A percentile compares a stretch with the other conserved stretches of the same genome.
Evolutionary conservation across 1,284 basidiomycete genomes (phyloP).

Genomic region (Malassezia vespertilionis): DNA sequence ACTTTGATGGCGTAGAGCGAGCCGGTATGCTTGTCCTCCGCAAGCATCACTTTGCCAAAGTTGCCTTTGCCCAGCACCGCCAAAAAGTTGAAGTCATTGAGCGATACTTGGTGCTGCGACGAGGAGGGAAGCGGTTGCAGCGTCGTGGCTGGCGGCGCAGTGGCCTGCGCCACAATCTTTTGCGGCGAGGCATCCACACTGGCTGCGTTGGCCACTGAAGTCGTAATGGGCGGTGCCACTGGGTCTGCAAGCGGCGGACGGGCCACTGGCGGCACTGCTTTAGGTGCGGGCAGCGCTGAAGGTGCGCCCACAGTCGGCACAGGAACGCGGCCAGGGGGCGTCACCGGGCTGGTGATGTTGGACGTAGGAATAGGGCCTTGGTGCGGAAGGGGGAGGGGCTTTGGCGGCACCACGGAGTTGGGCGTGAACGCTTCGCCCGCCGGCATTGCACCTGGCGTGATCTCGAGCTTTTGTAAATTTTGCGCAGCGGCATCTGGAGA

Average conservation of each 20-base stretch:
- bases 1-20: conserved; percentile 98
- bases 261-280: neutral
- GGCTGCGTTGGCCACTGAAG: neutral
- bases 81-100: conserved; percentile 98
- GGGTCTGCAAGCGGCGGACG: neutral
- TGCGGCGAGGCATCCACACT: conserved; percentile 1
- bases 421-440: neutral
- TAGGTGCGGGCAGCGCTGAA: neutral
- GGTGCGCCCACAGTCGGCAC: conserved; percentile 18
- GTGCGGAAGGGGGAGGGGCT: too few relatives aligned
- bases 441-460: too few relatives aligned
- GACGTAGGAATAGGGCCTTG: too few relatives aligned
- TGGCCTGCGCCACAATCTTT: conserved; percentile 12
- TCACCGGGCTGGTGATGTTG: neutral
- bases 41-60: conserved; percentile 99
- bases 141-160: conserved; percentile 1
- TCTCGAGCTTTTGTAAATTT: too few relatives aligned
- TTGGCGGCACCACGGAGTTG: neutral
- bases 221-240: neutral
- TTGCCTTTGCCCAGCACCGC: conserved; percentile 98
- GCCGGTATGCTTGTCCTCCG: conserved; percentile 87
- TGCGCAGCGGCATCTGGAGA: too few relatives aligned
- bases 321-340: neutral
- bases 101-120: conserved; percentile 70
- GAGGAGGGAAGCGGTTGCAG: conserved; percentile 18